Percentiles rank a stretch among this genome's conserved stretches.
These are phyloP conservation scores for Theileria sp. DNA, from an alignment of 169 alveolate species.

Conservation along the genomic window DNA sequence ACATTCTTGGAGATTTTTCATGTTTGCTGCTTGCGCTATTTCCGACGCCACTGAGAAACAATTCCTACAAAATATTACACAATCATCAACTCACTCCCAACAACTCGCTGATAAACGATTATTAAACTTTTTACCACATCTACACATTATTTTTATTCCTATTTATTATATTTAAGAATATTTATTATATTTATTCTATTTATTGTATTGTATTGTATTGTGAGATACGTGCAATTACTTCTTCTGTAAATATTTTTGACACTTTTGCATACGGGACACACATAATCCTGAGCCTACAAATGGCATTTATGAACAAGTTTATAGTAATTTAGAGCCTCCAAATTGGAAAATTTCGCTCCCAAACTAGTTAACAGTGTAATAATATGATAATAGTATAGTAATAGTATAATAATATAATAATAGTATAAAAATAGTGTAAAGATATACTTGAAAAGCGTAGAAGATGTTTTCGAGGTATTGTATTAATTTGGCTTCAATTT, in stretches of 20 bases:
- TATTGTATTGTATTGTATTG: too few relatives aligned
- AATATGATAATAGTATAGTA: too few relatives aligned
- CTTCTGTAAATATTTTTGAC: slow-evolving; percentile 38
- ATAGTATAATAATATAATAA: too few relatives aligned
- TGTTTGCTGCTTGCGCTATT: slow-evolving; percentile 37
- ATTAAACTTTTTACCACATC: slow-evolving; percentile 46
- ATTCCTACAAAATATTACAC: slow-evolving; percentile 3
- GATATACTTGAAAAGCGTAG: slow-evolving; percentile 58
- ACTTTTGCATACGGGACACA: slow-evolving; percentile 40
- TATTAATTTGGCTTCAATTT: slow-evolving; percentile 45
- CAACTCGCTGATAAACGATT: slow-evolving; percentile 23
- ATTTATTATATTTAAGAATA: too few relatives aligned
- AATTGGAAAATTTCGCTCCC: too few relatives aligned
- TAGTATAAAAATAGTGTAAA: too few relatives aligned
- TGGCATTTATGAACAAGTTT: too few relatives aligned
- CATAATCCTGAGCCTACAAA: slow-evolving; percentile 36
- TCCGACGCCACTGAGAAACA: slow-evolving; percentile 35
- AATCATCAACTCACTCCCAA: slow-evolving; percentile 31
- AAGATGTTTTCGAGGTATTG: slow-evolving; percentile 49
- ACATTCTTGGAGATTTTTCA: slow-evolving; percentile 50
- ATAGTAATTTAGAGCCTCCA: too few relatives aligned
- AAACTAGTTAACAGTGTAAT: too few relatives aligned
- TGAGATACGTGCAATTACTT: slow-evolving; percentile 39
- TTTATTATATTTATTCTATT: too few relatives aligned
- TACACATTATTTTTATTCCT: background rate